These are phyloP conservation scores for Triticum monococcum DNA, from an alignment of 176 grass and related monocot species.

Conservation along the genomic window DNA sequence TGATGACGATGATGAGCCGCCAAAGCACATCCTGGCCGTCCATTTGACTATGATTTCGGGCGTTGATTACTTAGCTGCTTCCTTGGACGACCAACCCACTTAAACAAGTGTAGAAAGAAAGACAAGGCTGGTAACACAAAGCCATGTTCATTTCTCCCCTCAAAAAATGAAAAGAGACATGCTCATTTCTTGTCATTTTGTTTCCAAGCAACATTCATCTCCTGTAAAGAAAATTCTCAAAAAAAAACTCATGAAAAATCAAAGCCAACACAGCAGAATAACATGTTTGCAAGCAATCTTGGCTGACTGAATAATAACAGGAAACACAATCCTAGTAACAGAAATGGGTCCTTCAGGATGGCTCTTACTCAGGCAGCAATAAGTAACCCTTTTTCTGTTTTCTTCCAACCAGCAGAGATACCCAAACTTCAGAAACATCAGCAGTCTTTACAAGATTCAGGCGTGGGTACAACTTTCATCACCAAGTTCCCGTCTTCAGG, in stretches of 20 bases:
- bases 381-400: background rate
- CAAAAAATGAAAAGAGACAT: no score
- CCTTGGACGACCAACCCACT: background rate
- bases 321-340: no score
- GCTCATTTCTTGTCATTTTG: no score
- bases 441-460: background rate
- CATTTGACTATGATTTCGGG: background rate
- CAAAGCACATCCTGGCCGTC: background rate
- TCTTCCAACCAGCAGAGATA: background rate
- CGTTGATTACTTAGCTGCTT: background rate
- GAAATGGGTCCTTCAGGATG: no score
- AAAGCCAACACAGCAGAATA: no score
- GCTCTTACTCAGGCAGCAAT: background rate
- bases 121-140: background rate
- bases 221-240: no score
- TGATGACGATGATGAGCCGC: background rate
- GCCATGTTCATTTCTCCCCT: no score
- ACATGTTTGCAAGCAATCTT: background rate
- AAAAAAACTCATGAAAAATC: no score
- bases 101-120: no score
- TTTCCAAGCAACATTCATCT: no score
- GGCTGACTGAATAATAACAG: no score
- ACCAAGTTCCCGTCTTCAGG: background rate
- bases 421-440: background rate
- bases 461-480: background rate